Percentiles rank a stretch among this genome's conserved stretches.
Conservation (phyloP, 495 filamentous ascomycete genomes). For the Neurospora sp. region DNA sequence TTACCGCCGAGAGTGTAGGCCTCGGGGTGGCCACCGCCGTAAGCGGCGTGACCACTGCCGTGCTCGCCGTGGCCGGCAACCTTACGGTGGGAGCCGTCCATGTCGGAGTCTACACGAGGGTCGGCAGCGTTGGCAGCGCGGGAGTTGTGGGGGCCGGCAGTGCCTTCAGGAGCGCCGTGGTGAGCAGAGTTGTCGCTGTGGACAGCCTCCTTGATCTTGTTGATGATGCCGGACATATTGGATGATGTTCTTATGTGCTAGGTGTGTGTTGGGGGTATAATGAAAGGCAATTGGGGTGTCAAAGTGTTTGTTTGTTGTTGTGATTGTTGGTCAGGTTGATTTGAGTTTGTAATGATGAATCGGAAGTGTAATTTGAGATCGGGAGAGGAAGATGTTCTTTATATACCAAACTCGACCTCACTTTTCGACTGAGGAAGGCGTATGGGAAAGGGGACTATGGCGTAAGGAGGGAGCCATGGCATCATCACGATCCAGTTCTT, state of each 20-base stretch:
- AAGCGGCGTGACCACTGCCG: slow-evolving; percentile 2
- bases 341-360: neutral
- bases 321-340: neutral
- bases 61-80: slow-evolving; percentile 19
- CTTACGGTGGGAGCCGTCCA: slow-evolving; percentile 19
- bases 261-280: neutral
- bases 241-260: slow-evolving; percentile 5
- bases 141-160: slow-evolving; percentile 28
- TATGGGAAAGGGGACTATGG: neutral
- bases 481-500: neutral
- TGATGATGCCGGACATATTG: slow-evolving; percentile 57
- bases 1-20: neutral
- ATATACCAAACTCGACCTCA: neutral
- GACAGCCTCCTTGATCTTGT: slow-evolving; percentile 67
- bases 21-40: neutral
- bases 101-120: slow-evolving; percentile 39
- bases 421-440: neutral
- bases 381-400: neutral
- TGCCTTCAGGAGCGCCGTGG: slow-evolving; percentile 27
- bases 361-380: neutral
- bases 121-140: slow-evolving; percentile 35
- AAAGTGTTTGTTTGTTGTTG: slow-evolving; percentile 3
- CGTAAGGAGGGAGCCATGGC: neutral
- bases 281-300: slow-evolving; percentile 1
- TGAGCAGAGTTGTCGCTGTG: slow-evolving; percentile 28